A percentile compares a stretch with the other conserved stretches of the same genome.
Conservation (phyloP, 495 filamentous ascomycete genomes). For the Lasiosphaeris hirsuta region DNA sequence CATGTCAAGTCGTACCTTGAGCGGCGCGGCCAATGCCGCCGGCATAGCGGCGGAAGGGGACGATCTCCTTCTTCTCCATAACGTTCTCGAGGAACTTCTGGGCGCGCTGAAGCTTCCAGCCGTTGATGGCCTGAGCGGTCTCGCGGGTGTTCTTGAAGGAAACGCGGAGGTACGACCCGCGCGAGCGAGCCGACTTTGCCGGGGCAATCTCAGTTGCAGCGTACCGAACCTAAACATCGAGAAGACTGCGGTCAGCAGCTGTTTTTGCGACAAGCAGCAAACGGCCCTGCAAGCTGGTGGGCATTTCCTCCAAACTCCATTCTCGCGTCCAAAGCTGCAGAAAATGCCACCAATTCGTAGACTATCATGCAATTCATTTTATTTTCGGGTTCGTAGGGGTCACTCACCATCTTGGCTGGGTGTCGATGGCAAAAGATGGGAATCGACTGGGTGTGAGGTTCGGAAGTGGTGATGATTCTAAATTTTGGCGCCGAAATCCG, state of each 20-base stretch:
- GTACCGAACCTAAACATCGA: constrained; percentile 81
- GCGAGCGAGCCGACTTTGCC: constrained; percentile 91
- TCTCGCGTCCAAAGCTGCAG: not conserved
- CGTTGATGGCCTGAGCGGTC: constrained; percentile 97
- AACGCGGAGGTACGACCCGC: constrained; percentile 97
- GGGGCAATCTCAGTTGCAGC: constrained; percentile 83
- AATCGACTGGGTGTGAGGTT: constrained; percentile 34
- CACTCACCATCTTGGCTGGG: constrained; percentile 41
- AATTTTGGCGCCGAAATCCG: constrained; percentile 34
- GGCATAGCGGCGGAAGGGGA: constrained; percentile 94
- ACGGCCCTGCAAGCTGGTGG: not conserved
- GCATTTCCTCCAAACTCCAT: no score
- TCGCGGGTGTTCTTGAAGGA: constrained; percentile 99
- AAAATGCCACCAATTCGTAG: not conserved
- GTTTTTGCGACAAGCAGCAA: not conserved
- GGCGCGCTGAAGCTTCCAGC: constrained; percentile 96
- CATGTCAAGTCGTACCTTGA: constrained; percentile 73
- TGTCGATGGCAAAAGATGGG: constrained; percentile 31
- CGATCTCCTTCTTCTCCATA: constrained; percentile 87
- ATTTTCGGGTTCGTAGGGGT: constrained; percentile 11
- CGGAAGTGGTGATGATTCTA: constrained; percentile 27
- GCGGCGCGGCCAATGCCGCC: constrained; percentile 89
- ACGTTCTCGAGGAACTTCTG: constrained; percentile 96
- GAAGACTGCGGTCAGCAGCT: constrained; percentile 37
- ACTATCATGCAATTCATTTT: constrained; percentile 5